Conservation (phyloP, 495 filamentous ascomycete genomes). For the Penicillium nucicola region DNA sequence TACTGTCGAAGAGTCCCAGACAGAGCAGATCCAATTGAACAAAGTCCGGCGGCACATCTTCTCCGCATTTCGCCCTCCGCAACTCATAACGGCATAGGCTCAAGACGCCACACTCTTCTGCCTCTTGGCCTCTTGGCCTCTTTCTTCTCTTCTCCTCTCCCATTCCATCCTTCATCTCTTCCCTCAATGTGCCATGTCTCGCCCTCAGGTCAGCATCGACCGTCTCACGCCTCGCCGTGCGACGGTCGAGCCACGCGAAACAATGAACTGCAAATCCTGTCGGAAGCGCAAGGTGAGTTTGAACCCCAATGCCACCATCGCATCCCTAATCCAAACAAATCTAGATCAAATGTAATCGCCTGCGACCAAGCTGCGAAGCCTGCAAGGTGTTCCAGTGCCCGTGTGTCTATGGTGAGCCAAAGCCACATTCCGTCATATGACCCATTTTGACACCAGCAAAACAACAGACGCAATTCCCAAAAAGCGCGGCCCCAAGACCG, state of each 20-base stretch:
- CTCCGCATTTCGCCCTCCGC: constrained; percentile 25
- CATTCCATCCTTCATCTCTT: background rate
- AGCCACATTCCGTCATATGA: background rate
- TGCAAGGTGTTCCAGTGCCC: constrained; percentile 84
- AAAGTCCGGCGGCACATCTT: constrained; percentile 25
- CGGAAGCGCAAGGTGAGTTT: constrained; percentile 74
- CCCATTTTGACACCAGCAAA: background rate
- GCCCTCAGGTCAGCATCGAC: constrained; percentile 82
- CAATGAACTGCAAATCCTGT: constrained; percentile 94
- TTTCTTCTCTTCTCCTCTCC: constrained; percentile 3
- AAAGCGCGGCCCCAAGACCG: constrained; percentile 84
- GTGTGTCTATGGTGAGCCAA: constrained; percentile 75
- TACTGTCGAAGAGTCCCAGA: background rate
- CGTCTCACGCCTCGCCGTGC: constrained; percentile 69
- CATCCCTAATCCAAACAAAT: background rate
- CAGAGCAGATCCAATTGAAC: too few relatives aligned
- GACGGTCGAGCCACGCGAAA: constrained; percentile 75
- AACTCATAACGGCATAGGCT: constrained; percentile 4
- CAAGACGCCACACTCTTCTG: constrained; percentile 9
- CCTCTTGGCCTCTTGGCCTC: constrained; percentile 1
- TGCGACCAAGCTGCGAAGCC: constrained; percentile 79
- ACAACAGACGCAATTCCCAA: constrained; percentile 78
- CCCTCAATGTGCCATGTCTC: constrained; percentile 50
- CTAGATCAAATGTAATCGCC: constrained; percentile 86
- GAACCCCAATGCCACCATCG: background rate